These are phyloP conservation scores for Pulveroboletus sp. DNA, from an alignment of 768 basidiomycete genomes.

Conservation along the genomic window DNA sequence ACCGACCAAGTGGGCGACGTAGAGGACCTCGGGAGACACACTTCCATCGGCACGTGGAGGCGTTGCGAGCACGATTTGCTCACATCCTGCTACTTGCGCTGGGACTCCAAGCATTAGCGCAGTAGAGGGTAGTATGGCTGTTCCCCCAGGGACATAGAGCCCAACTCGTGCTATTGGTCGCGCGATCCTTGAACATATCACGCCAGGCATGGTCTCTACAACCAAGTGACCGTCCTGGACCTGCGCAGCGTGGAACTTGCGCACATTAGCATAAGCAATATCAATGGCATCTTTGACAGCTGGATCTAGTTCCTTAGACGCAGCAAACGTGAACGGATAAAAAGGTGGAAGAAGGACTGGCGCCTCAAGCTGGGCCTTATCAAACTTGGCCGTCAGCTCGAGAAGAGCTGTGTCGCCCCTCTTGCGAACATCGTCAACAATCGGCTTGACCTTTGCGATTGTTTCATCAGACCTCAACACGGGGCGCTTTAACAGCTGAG, in stretches of 20 bases:
- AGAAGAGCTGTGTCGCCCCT: slow-evolving; percentile 85
- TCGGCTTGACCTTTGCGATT: slow-evolving; percentile 88
- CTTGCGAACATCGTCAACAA: slow-evolving; percentile 79
- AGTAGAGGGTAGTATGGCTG: slow-evolving; percentile 92
- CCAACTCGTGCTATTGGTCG: slow-evolving; percentile 95
- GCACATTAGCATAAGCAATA: slow-evolving; percentile 85
- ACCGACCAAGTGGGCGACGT: slow-evolving; percentile 88
- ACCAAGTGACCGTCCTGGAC: slow-evolving; percentile 60
- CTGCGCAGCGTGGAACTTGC: slow-evolving; percentile 89
- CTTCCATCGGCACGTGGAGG: slow-evolving; percentile 92
- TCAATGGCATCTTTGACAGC: slow-evolving; percentile 80
- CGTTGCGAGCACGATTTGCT: slow-evolving; percentile 87
- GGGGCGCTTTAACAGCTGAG: slow-evolving; percentile 75
- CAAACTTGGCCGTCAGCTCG: slow-evolving; percentile 89
- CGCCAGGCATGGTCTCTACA: slow-evolving; percentile 98
- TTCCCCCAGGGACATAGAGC: slow-evolving; percentile 95
- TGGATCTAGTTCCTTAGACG: slow-evolving; percentile 55
- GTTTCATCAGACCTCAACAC: slow-evolving; percentile 63
- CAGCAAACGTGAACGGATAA: slow-evolving; percentile 36
- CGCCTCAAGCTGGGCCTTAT: slow-evolving; percentile 67
- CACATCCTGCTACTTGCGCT: slow-evolving; percentile 95
- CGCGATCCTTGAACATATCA: slow-evolving; percentile 91
- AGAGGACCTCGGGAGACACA: slow-evolving; percentile 95
- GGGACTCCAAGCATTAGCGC: slow-evolving; percentile 98
- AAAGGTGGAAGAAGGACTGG: slow-evolving; percentile 80